Evolutionary conservation across 305 asterid species (phyloP), one percentile per base, ranked within the genome.

Genomic region (Fraxinus velutina): DNA sequence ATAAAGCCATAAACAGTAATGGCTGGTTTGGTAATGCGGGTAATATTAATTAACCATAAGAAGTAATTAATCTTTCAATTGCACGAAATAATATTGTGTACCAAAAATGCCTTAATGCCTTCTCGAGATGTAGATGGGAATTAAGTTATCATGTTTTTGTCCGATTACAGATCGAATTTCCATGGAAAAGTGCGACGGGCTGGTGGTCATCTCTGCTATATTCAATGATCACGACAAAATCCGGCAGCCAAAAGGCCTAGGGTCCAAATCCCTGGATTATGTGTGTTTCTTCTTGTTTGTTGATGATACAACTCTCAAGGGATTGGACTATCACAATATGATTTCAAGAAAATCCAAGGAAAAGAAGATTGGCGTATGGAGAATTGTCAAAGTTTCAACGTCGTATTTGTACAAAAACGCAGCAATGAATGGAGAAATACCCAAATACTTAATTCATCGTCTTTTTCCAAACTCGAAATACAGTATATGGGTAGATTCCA

Each of bases 401-500:
- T 84, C 85, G 30, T 0, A 42, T 8, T 83, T 95, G 22, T 95
- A 93, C 82, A 88, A 86, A 2, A 91, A 86, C 42, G 87, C 97
- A 1, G 97, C 97, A 4, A 93, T 95, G 99, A 95, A 93, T 37
- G 98, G 99, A n/a, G 88, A 88, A 8, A 86, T 95, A 78, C 91
- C 95, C 0, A 95, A 95, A 75, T 88, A 92, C 79, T 71, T 95
- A 22, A 73, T 88, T 60, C 98, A 95, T 34, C 92, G 99, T 29
- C 93, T 95, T 3, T 95, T 95, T 12, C 97, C 97, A 0, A 95
- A 92, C 72, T 83, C 99, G 0, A 93, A 91, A 73, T 93, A 85
- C 68, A 95, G 98, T 81, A 85, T 93, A 21, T 95, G 99, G 99
- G 73, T 93, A 0, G 99, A 95, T 50, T 97, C 97, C 9, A 95